Evolutionary conservation across 768 basidiomycete genomes (phyloP), one percentile per base, ranked within the genome.

Genomic region (Rhodosporidiobolus sp.): DNA sequence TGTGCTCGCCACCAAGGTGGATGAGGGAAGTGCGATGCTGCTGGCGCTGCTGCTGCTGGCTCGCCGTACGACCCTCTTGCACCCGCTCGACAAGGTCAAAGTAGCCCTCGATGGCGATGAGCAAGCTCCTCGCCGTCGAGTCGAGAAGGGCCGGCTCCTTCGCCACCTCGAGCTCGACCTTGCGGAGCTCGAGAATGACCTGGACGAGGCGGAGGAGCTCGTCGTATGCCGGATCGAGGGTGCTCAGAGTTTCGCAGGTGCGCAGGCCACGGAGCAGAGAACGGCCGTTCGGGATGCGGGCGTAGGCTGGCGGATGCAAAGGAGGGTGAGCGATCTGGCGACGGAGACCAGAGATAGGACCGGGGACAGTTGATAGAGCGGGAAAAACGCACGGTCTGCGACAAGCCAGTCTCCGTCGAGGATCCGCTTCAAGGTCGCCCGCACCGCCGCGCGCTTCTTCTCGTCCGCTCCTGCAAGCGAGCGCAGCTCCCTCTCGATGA

Each of bases 141-240:
- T 57, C 65, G 55, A 65, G 65, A 6, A 65, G 45, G 9, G 8
- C 1, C 2, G 28, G 55, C 12, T 57, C 19, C 28, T 57, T 17
- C n/a, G 6, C 56, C 43, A 34, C 43, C 30, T 65, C 55, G 55
- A 57, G 38, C 38, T 43, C 38, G 8, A 14, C 11, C 30, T 56
- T 32, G 2, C n/a, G 45, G 20, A 48, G 32, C 20, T 10, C 16
- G 45, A 65, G 46, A 10, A 34, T 2, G 45, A 49, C 11, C 45
- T 57, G n/a, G 20, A 48, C 43, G 65, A 65, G 65, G 19, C 48
- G 17, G 55, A 65, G 45, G 11, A 65, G 54, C 43, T 30, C 46
- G 24, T 45, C 43, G 65, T 57, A 65, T 4, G 55, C 65, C n/a
- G 3, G 28, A 1, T 30, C 28, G 55, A 56, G 4, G 30, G 55